Conservation (phyloP, 2,329 filamentous ascomycete genomes). For the Fusarium camptoceras region DNA sequence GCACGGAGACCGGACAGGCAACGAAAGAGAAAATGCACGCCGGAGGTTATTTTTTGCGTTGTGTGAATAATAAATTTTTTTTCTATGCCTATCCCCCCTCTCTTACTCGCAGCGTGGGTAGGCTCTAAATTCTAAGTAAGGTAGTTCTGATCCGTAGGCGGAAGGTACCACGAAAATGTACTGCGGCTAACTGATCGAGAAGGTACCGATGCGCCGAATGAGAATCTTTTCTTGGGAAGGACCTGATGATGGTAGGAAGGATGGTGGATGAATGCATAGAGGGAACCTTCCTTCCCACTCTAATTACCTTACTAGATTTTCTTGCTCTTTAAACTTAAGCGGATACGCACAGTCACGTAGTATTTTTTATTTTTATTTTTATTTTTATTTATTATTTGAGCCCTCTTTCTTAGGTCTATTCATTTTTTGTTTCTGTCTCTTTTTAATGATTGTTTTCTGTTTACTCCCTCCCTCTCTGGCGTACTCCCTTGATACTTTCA, state of each 20-base stretch:
- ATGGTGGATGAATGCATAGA: background rate
- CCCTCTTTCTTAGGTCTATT: background rate
- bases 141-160: slow-evolving; percentile 22
- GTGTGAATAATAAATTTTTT: slow-evolving; percentile 58
- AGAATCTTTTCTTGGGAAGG: slow-evolving; percentile 28
- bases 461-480: background rate
- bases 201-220: slow-evolving; percentile 39
- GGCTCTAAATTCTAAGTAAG: slow-evolving; percentile 2
- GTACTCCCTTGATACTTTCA: background rate
- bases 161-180: slow-evolving; percentile 29
- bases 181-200: slow-evolving; percentile 32
- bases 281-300: slow-evolving; percentile 30
- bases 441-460: background rate
- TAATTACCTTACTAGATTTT: background rate
- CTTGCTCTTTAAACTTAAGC: background rate
- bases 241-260: background rate
- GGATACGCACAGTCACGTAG: background rate
- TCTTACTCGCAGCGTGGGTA: slow-evolving; percentile 26
- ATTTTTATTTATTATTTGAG: background rate
- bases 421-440: background rate
- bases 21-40: slow-evolving; percentile 45
- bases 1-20: slow-evolving; percentile 38
- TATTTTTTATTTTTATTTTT: background rate
- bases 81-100: slow-evolving; percentile 48
- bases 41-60: slow-evolving; percentile 54